Conservation (phyloP, 169 alveolate species). For the Haemoproteus tartakovskyi region DNA sequence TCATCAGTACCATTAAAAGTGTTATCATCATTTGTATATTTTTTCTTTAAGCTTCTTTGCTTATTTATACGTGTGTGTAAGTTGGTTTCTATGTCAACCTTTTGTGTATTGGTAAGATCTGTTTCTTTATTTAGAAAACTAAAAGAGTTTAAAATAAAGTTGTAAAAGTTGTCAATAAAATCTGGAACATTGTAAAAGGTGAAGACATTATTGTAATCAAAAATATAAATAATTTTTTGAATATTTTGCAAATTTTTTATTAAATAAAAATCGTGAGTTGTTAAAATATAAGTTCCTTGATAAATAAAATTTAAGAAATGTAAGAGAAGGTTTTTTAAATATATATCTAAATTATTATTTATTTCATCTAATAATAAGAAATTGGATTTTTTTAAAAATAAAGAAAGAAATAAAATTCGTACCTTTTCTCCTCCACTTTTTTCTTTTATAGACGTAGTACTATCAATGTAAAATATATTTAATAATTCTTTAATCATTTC, state of each 20-base stretch:
- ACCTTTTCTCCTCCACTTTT: constrained; percentile 77
- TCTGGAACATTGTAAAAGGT: constrained; percentile 67
- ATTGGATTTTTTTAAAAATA: constrained; percentile 72
- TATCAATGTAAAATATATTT: constrained; percentile 69
- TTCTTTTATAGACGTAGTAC: constrained; percentile 60
- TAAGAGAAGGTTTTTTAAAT: constrained; percentile 66
- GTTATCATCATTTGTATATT: too few relatives aligned
- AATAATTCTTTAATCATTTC: constrained; percentile 67
- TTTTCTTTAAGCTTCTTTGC: too few relatives aligned
- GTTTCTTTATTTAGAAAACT: background rate
- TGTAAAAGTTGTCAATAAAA: constrained; percentile 67
- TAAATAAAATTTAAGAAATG: constrained; percentile 69
- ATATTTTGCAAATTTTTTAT: constrained; percentile 63
- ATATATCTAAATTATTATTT: constrained; percentile 74
- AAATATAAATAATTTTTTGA: constrained; percentile 62
- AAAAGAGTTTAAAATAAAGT: constrained; percentile 36
- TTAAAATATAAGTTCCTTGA: constrained; percentile 72
- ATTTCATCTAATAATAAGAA: constrained; percentile 76
- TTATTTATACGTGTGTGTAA: too few relatives aligned
- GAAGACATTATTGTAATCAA: constrained; percentile 62
- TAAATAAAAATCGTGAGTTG: constrained; percentile 76
- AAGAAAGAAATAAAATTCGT: constrained; percentile 68
- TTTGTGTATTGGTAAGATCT: background rate
- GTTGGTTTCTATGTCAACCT: background rate
- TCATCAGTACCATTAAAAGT: too few relatives aligned